Evolutionary conservation across 805 yeast genomes (phyloP), one percentile per base, ranked within the genome.

Genomic region (Torulaspora delbrueckii): DNA sequence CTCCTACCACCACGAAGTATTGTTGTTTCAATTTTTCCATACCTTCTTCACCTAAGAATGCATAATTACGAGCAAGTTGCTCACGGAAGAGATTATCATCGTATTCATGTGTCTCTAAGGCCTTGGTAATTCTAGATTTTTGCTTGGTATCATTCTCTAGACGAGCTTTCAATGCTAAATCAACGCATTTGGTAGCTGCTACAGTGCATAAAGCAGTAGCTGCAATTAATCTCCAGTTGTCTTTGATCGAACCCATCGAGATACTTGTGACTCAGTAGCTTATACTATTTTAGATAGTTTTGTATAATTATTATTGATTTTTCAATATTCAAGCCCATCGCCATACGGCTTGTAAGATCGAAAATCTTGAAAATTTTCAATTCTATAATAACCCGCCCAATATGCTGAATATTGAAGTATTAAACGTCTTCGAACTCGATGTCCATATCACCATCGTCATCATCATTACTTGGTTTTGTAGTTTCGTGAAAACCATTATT

Each of bases 11-110:
- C 1, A 88, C 85, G 2, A 90, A 77, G 45, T 78, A 75, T 58
- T 87, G 83, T 9, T 73, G 67, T 44, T 96, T 79, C 13, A 93
- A 77, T 48, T 78, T 79, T 14, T 68, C 65, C 78, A 89, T 81
- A 1, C 96, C 98, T 16, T 82, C 85, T 42, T 85, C 86, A 9
- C 96, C 88, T 23, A 93, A 72, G 62, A 93, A 93, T 1, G 96
- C 97, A 62, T 86, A 84, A 69, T 91, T 93, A 51, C 99, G 73
- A 0, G 98, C 96, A 31, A 91, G 76, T 63, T 93, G 98, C 67
- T 93, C 99, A 46, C 84, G 78, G 40, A 88, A 82, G 51, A 93
- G 77, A 42, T 79, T 85, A 56, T 85, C 93, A 45, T 77, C 78
- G 52, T 78, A 72, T 13, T 55, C 51, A 8, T 26, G 40, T 10